These are phyloP conservation scores for Nakazawaea molendinolei DNA, from an alignment of 805 yeast species.

Conservation along the genomic window DNA sequence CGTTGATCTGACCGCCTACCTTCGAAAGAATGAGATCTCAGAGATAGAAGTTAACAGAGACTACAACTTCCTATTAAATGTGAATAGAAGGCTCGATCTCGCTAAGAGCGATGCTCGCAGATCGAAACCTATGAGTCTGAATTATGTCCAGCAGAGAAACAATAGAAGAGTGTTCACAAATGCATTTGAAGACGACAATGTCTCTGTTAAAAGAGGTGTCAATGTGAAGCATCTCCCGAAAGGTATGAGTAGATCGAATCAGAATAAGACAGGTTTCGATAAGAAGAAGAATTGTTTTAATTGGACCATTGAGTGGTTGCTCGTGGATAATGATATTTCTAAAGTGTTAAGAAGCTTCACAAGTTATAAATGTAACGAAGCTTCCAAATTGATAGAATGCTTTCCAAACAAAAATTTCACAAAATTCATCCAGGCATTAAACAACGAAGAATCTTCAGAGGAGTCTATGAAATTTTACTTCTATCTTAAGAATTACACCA, in stretches of 20 bases:
- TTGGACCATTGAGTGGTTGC: slow-evolving; percentile 79
- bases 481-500: slow-evolving; percentile 4
- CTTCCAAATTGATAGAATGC: slow-evolving; percentile 25
- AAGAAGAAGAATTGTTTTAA: slow-evolving; percentile 49
- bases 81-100: slow-evolving; percentile 56
- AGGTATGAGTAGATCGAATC: slow-evolving; percentile 64
- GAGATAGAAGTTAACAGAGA: slow-evolving; percentile 65
- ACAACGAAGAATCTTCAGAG: not conserved
- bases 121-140: slow-evolving; percentile 8
- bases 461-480: not conserved
- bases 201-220: slow-evolving; percentile 55
- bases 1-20: slow-evolving; percentile 53
- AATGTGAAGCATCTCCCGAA: slow-evolving; percentile 53
- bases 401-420: slow-evolving; percentile 34
- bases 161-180: slow-evolving; percentile 10
- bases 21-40: slow-evolving; percentile 40
- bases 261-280: slow-evolving; percentile 69
- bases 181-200: slow-evolving; percentile 10
- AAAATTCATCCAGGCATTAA: not conserved
- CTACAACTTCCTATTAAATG: slow-evolving; percentile 60
- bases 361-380: slow-evolving; percentile 38
- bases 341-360: slow-evolving; percentile 14
- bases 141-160: too few species aligned
- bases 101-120: slow-evolving; percentile 43
- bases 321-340: slow-evolving; percentile 26